These are phyloP conservation scores for Solanum habrochaites DNA, from an alignment of 257 asterid species.

Conservation along the genomic window DNA sequence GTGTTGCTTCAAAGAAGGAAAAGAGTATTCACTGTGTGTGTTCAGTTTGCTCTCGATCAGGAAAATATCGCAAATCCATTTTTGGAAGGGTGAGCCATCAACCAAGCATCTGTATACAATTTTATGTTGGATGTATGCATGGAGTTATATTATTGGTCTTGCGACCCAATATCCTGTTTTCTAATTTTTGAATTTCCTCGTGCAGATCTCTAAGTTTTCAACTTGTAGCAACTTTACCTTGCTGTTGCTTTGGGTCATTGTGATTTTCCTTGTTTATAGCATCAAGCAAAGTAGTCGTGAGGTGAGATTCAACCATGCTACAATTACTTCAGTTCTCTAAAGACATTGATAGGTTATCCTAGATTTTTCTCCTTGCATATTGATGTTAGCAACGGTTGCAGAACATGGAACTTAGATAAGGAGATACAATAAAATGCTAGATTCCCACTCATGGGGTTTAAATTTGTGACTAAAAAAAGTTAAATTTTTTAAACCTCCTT, in stretches of 20 bases:
- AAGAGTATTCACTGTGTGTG: conserved; percentile 70
- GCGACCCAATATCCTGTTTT: neutral
- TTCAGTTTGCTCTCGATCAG: conserved; percentile 66
- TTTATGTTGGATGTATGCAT: neutral
- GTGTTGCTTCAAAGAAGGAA: conserved; percentile 52
- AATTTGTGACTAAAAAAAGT: neutral
- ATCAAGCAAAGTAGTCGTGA: conserved; percentile 65
- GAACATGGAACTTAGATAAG: neutral
- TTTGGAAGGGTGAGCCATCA: conserved; percentile 33
- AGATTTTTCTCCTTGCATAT: neutral
- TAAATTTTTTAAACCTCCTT: neutral
- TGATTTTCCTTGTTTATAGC: conserved; percentile 52
- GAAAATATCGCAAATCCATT: conserved; percentile 59
- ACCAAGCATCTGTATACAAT: neutral
- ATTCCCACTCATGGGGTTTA: neutral
- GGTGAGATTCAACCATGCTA: conserved; percentile 23
- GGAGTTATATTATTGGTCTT: neutral
- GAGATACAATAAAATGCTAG: neutral
- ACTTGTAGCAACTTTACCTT: conserved; percentile 69
- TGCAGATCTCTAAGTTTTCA: conserved; percentile 50
- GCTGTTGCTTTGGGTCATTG: conserved; percentile 73
- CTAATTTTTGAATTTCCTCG: neutral
- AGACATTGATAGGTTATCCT: neutral
- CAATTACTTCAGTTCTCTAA: neutral
- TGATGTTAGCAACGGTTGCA: neutral